Percentiles rank a stretch among this genome's conserved stretches.
These are phyloP conservation scores for Phytophthora sansomeana DNA, from an alignment of 352 stramenopile species.

Conservation along the genomic window DNA sequence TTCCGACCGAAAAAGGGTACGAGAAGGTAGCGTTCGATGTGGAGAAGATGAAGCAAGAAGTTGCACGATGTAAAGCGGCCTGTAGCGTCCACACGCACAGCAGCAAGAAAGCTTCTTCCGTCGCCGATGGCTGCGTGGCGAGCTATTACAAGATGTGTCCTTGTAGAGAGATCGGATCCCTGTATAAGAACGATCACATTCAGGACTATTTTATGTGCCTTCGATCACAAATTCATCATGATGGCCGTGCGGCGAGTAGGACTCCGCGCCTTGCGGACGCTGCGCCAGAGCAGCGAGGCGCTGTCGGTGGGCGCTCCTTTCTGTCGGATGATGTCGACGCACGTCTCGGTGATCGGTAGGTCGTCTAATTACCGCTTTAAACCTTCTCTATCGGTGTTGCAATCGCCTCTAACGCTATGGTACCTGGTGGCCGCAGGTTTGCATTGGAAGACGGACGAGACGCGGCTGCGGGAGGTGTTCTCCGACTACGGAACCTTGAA, in stretches of 20 bases:
- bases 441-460: conserved; percentile 87
- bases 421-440: conserved; percentile 46
- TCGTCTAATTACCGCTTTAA: neutral
- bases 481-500: conserved; percentile 60
- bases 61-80: neutral
- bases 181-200: conserved; percentile 13
- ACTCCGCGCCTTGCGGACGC: conserved; percentile 23
- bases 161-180: conserved; percentile 8
- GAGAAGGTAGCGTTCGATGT: conserved; percentile 4
- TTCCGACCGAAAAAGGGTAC: conserved; percentile 11
- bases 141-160: conserved; percentile 35
- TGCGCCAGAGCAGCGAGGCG: conserved; percentile 17
- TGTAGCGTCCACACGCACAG: neutral
- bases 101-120: conserved; percentile 17
- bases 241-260: conserved; percentile 20
- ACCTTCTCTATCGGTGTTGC: conserved; percentile 5
- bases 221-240: conserved; percentile 10
- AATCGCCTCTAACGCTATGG: conserved; percentile 17
- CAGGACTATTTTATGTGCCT: neutral
- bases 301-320: neutral
- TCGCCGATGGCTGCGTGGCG: conserved; percentile 8
- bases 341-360: conserved; percentile 69
- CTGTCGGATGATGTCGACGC: conserved; percentile 45
- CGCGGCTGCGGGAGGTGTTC: conserved; percentile 69
- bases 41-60: conserved; percentile 1